A percentile compares a stretch with the other conserved stretches of the same genome.
phyloP scores from a whole-genome alignment of 768 basidiomycete genomes.

The Grammothele lineata region DNA sequence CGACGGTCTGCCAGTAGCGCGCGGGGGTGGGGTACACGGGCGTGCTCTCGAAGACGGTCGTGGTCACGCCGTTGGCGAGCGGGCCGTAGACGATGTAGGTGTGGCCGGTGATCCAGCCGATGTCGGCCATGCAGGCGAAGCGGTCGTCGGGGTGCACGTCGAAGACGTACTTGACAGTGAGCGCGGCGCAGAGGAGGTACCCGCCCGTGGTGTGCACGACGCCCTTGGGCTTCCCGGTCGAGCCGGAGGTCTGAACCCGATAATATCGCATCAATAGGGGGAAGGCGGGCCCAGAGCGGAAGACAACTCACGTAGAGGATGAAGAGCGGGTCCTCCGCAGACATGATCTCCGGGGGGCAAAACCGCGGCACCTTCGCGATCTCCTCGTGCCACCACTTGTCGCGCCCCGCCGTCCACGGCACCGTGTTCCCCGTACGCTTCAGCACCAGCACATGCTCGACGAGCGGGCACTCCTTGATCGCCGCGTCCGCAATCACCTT shows the following conservation, averaged over 20 bases:
- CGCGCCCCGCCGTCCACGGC: slow-evolving; percentile 77
- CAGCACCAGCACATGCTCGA: slow-evolving; percentile 90
- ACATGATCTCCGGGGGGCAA: slow-evolving; percentile 86
- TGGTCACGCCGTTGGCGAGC: slow-evolving; percentile 78
- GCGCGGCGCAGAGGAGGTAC: slow-evolving; percentile 86
- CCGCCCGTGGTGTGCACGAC: slow-evolving; percentile 88
- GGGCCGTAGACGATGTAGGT: slow-evolving; percentile 97
- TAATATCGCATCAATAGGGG: slow-evolving; percentile 4
- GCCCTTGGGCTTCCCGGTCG: slow-evolving; percentile 95
- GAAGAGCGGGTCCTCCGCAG: slow-evolving; percentile 94
- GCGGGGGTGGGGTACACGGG: slow-evolving; percentile 95
- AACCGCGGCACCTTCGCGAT: slow-evolving; percentile 76
- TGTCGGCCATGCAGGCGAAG: slow-evolving; percentile 97
- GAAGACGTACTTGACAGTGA: slow-evolving; percentile 97
- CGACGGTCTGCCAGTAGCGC: slow-evolving; percentile 95
- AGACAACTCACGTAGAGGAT: slow-evolving; percentile 85
- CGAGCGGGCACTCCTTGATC: slow-evolving; percentile 74
- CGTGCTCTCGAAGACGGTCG: slow-evolving; percentile 92
- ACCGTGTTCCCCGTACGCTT: slow-evolving; percentile 82
- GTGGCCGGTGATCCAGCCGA: slow-evolving; percentile 99
- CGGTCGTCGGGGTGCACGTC: slow-evolving; percentile 95
- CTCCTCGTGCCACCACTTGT: slow-evolving; percentile 98
- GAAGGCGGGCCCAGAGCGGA: not conserved
- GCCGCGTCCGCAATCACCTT: slow-evolving; percentile 94
- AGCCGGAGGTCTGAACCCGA: slow-evolving; percentile 75